These are phyloP conservation scores for Starmerella kuoi DNA, from an alignment of 805 yeast genomes.

Conservation along the genomic window DNA sequence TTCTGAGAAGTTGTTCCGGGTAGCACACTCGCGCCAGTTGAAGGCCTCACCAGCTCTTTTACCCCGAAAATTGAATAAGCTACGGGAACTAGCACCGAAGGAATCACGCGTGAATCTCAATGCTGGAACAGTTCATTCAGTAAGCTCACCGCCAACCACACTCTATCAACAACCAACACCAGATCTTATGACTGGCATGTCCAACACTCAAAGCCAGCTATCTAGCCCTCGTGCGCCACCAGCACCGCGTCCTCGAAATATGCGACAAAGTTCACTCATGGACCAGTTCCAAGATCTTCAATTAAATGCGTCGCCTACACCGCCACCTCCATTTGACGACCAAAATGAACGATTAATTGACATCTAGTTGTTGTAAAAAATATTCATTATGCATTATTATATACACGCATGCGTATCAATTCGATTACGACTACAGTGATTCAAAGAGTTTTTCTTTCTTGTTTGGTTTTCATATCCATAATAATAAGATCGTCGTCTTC, in stretches of 20 bases:
- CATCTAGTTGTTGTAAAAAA: constrained; percentile 13
- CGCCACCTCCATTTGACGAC: constrained; percentile 6
- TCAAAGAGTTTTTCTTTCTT: too few species aligned
- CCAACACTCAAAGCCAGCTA: too few species aligned
- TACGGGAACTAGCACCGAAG: neutral
- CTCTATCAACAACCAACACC: neutral
- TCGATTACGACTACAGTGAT: too few species aligned
- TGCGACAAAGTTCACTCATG: constrained; percentile 2
- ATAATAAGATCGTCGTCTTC: too few species aligned
- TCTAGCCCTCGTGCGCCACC: too few species aligned
- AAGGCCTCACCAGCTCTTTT: constrained; percentile 21
- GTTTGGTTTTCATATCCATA: too few species aligned
- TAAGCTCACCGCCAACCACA: neutral
- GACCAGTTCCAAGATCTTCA: constrained; percentile 13
- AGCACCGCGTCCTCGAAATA: constrained; percentile 1
- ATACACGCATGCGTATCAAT: too few species aligned
- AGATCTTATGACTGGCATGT: too few species aligned
- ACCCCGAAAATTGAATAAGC: constrained; percentile 15
- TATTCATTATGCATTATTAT: too few species aligned
- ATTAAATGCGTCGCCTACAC: too few species aligned
- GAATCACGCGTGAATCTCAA: neutral
- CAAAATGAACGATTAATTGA: constrained; percentile 22
- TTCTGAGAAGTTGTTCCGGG: constrained; percentile 63
- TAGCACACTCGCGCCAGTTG: constrained; percentile 22
- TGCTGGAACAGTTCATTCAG: neutral